phyloP scores from a whole-genome alignment of 2,329 filamentous ascomycete genomes.

The Phyllosticta citriasiana region DNA sequence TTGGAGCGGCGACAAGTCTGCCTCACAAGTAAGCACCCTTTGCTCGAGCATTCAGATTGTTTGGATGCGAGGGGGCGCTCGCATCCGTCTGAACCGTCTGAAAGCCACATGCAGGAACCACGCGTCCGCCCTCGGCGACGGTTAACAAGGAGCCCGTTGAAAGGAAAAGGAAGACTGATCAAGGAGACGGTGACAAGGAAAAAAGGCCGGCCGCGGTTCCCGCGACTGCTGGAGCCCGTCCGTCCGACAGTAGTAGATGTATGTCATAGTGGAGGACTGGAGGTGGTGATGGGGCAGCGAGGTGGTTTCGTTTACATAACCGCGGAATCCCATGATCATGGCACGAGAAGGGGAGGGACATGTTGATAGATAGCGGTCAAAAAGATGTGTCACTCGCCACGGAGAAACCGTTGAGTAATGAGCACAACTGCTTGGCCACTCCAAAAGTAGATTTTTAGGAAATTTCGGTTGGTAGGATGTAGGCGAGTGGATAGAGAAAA shows the following conservation, averaged over 20 bases:
- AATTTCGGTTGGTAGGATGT: background rate
- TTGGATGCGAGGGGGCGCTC: background rate
- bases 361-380: background rate
- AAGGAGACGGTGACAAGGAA: background rate
- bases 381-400: background rate
- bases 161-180: no score
- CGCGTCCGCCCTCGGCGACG: background rate
- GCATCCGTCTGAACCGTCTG: background rate
- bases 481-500: background rate
- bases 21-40: no score
- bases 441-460: background rate
- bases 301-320: background rate
- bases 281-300: background rate
- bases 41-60: no score
- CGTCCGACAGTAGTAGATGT: background rate
- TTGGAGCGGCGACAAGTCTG: background rate
- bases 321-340: background rate
- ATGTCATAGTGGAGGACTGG: background rate
- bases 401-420: background rate
- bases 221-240: background rate
- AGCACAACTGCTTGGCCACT: background rate
- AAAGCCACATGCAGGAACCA: background rate
- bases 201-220: background rate
- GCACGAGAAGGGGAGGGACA: background rate
- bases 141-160: background rate